Conservation (phyloP, 768 basidiomycete species). For the Lactarius indigo region DNA sequence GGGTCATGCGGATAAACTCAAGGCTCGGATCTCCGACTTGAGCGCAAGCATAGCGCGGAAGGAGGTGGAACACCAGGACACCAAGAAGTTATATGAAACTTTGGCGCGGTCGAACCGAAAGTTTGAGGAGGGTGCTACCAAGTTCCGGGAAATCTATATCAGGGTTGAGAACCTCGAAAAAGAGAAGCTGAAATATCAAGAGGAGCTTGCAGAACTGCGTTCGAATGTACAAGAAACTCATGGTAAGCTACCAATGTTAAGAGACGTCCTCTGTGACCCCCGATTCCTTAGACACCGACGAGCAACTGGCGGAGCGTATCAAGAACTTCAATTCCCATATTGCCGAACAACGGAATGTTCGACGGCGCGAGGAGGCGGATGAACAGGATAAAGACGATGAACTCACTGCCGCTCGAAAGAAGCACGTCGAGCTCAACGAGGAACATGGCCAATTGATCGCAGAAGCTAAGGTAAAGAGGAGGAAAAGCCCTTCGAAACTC, state of each 20-base stretch:
- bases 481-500: not conserved
- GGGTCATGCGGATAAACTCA: conserved; percentile 80
- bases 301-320: conserved; percentile 58
- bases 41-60: conserved; percentile 61
- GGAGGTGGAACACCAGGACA: conserved; percentile 69
- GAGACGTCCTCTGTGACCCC: not conserved
- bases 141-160: conserved; percentile 82
- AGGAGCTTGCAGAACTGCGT: conserved; percentile 58
- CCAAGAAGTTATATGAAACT: conserved; percentile 60
- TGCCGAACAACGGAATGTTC: conserved; percentile 46
- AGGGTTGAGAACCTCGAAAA: conserved; percentile 61
- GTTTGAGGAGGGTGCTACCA: conserved; percentile 79
- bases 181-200: conserved; percentile 56
- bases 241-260: conserved; percentile 40
- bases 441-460: conserved; percentile 67
- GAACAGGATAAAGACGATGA: conserved; percentile 64
- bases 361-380: conserved; percentile 45
- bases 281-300: conserved; percentile 58
- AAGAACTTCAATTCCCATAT: conserved; percentile 60
- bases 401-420: conserved; percentile 43
- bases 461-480: conserved; percentile 60
- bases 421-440: conserved; percentile 54
- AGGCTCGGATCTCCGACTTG: conserved; percentile 57
- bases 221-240: conserved; percentile 63
- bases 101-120: conserved; percentile 66